Base-by-base conservation (phyloP, 495 filamentous ascomycete species). In the Haplographium delicatum region DNA sequence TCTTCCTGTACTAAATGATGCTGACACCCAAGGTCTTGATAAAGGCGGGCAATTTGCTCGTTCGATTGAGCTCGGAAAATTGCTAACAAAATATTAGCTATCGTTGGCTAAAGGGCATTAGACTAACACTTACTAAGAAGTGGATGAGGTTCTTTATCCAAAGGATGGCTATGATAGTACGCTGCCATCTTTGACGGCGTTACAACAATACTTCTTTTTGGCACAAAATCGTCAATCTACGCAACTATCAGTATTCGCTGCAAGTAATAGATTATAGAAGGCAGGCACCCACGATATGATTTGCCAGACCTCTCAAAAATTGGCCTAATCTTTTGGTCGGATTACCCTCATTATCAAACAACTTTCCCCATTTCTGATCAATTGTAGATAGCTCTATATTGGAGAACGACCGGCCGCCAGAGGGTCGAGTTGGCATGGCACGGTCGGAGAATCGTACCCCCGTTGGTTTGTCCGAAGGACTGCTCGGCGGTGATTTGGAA, bases 1-100 rank as follows among this genome's bases (percentile, higher is more conserved):
- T 75, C 70, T 19, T 73, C 67, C 53, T 89, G 91, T 1, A 95
- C 77, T 10, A 95, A 76, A 65, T 91, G 86, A 60, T 95, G 89
- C 57, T 91, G 76, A 56, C 84, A 90, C 18, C 76, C 75, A 10
- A 95, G 72, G 30, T 86, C 84, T 39, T 82, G 76, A 62, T 88
- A 95, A 45, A 96, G 69, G 25, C 79, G 79, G 2, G 82, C 86
- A 16, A 91, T 62, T 40, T 62, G 57, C 34, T 60, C 56, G 23
- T 49, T 49, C 5, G 61, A 57, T 33, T 64, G 63, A 23, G 62
- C 57, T 38, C 56, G 58, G 60, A 84, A 82, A 46, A 83, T 76
- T 6, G 64, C 73, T 73, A 51, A 13, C 13, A n/a, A 41, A 3
- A 13, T 41, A 50, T 42, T 50, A 62, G 54, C 16, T 24, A 24